Base-by-base conservation (phyloP, 805 yeast genomes). In the Lipomyces oligophaga region DNA sequence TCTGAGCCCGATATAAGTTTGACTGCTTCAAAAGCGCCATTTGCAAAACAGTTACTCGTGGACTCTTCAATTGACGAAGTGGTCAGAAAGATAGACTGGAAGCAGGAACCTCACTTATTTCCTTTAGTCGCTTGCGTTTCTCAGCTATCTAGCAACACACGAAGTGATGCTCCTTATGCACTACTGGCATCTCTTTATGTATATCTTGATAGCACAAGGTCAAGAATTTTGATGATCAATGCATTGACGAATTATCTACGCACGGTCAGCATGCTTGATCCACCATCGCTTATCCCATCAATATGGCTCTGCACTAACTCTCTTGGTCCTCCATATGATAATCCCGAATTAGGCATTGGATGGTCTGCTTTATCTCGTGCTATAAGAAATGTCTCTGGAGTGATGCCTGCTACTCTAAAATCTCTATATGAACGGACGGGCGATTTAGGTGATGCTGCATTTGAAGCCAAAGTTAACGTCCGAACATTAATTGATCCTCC, bases 371-470 rank as follows among this genome's bases (percentile, higher is more conserved):
- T 58, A 15, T 38, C 51, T 0, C 45, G 45, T 22, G 58, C 60
- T 2, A 24, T 58, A 10, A 28, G 31, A 20, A 28, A 38, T 11
- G 53, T 56, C 27, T 54, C 57, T 2, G 58, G 59, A n/a, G 31
- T 58, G 1, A 40, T 56, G 2, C 19, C 50, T 10, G 31, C 46
- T 3, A 33, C 47, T n/a, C 27, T 58, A 15, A 43, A 45, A 22
- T 32, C 34, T 7, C 34, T 58, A 21, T 58, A 47, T 21, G 47
- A 45, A 20, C 34, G 40, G 31, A 38, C 47, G 30, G 61, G 61
- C 7, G 61, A 58, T 41, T 36, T 49, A 15, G 61, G 61, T 8
- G 61, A 58, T 33, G 61, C 55, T 18, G 61, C 60, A n/a, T 58
- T 47, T 28, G 58, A 58, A 13, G 57, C 60, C 5, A 52, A 57